Base-by-base conservation (phyloP, 257 asterid species). In the Nyctanthes arbortristis region DNA sequence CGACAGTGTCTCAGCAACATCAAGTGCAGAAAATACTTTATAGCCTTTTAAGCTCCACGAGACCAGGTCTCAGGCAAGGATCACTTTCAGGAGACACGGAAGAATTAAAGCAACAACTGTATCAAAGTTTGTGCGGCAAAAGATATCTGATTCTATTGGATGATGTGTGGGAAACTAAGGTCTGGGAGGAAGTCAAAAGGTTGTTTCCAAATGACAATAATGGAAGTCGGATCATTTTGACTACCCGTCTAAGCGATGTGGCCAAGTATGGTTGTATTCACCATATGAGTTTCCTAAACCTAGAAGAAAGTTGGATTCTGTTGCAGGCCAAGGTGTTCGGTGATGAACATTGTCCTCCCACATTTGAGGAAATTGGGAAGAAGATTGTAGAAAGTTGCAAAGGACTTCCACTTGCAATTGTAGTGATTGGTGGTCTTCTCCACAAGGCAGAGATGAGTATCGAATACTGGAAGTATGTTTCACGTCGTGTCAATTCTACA, bases 371-470 rank as follows among this genome's bases (percentile, higher is more conserved):
- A 7, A 25, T 66, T 27, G 68, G 72, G 37, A 2, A 31, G 25
- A 8, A 34, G 33, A 66, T 65, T n/a, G 72, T 67, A 30, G 35
- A 32, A 20, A 57, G 32, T 37, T 73, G 77, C 28, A 43, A 62
- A 54, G 72, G 77, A 14, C 20, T 73, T 13, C 77, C 77, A 22
- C 70, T 65, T 30, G 30, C 68, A 18, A 7, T 73, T 58, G 65
- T 36, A 59, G 11, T 74, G 30, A 37, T 67, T 10, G 73, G 69
- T 24, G 78, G 78, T 27, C 5, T 67, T 35, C 69, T 73, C 22
- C 31, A 2, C 33, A 47, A 29, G 5, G n/a, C 3, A 13, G 69
- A 59, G 22, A 25, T 12, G 27, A 24, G 16, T 16, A 3, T 20
- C 12, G 8, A 29, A 5, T 10, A 16, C 30, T 61, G 78, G 78